Evolutionary conservation across 129 eudicot genomes (phyloP).

Genomic region (Smallanthus sonchifolius): DNA sequence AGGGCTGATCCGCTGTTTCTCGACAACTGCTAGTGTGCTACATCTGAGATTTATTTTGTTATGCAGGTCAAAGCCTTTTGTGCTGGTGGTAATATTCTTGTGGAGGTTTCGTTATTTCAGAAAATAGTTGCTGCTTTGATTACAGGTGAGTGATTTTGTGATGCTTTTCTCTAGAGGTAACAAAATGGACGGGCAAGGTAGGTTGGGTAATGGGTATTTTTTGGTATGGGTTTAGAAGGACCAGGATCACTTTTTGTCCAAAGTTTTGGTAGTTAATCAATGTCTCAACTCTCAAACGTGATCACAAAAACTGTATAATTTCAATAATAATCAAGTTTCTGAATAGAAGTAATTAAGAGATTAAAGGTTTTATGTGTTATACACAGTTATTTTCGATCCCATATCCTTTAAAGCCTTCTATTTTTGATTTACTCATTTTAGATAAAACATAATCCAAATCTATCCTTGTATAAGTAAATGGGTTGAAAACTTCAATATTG

Average conservation of each 20-base stretch:
- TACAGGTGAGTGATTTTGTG: constrained; percentile 48
- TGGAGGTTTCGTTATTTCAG: constrained; percentile 63
- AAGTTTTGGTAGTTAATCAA: neutral
- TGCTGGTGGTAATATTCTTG: constrained; percentile 47
- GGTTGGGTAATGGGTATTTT: neutral
- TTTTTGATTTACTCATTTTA: too few relatives aligned
- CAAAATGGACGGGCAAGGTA: neutral
- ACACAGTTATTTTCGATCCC: neutral
- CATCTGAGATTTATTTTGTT: constrained; percentile 32
- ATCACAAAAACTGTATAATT: neutral
- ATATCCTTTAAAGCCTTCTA: neutral
- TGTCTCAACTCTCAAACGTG: neutral
- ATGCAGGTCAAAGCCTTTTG: constrained; percentile 79
- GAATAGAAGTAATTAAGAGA: neutral
- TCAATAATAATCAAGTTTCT: neutral
- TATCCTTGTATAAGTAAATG: neutral
- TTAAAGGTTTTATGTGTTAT: neutral
- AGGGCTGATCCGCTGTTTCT: constrained; percentile 11
- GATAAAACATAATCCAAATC: neutral
- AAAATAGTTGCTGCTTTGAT: constrained; percentile 87
- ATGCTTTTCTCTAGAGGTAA: neutral
- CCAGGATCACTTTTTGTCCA: neutral
- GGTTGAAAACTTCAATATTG: neutral
- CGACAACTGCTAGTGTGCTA: constrained; percentile 24
- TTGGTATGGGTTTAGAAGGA: neutral